Evolutionary conservation across 2,329 filamentous ascomycete genomes (phyloP), one percentile per base, ranked within the genome.

Genomic region (Ophiostoma ips): DNA sequence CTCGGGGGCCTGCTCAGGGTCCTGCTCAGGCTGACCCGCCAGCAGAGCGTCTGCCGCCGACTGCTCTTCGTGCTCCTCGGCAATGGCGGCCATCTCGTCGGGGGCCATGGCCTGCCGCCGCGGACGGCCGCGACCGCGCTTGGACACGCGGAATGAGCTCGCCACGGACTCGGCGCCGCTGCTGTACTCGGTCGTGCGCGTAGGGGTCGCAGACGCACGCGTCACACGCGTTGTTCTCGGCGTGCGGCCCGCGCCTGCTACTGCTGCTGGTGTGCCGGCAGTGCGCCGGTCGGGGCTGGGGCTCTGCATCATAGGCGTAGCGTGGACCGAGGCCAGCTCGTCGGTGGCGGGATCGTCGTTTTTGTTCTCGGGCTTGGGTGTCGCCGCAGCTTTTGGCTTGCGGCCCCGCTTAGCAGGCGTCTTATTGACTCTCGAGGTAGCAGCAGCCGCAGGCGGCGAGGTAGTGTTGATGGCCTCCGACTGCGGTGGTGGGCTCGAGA

Each of bases 281-380:
- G 48, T 50, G 28, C 24, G 49, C 43, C 51, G 43, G 24, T 28
- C 34, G 13, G 50, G 43, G n/a, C n/a, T n/a, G n/a, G 44, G 35
- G 9, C 33, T 43, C 19, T 41, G 35, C 31, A 33, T 12, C 13
- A 35, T 38, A 12, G 49, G 38, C 19, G 43, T 44, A 12, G 50
- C 47, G 24, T 38, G 31, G 21, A 43, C 37, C 2, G 49, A 38
- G 5, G 46, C 47, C 11, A 52, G 46, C 43, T 55, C 49, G 13
- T 51, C 50, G 18, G 34, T 13, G 62, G 57, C 47, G 56, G 58
- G 11, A 66, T 60, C 1, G 60, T 63, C 46, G 62, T 64, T 47
- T 58, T 61, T 16, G 63, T 28, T 7, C 15, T 43, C 40, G 4
- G 16, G 8, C 40, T 43, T 4, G 72, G 49, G 53, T 10, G 46